phyloP scores from a whole-genome alignment of 2,329 filamentous ascomycete species.

The Ophiostoma novo-ulmi region DNA sequence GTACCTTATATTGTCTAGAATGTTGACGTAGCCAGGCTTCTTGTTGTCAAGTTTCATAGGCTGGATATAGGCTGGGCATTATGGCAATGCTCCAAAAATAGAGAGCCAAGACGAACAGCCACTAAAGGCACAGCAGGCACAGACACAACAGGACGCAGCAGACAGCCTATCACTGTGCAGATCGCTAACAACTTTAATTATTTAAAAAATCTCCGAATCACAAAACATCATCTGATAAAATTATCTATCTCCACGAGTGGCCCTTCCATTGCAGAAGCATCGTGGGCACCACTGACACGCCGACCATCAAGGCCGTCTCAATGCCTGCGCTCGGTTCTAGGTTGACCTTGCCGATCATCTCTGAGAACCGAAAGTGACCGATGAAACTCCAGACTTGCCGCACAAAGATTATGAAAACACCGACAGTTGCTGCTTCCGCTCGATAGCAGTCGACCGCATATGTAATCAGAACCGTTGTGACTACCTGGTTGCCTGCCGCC shows the following conservation, averaged over 20 bases:
- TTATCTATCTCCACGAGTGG: neutral
- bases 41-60: neutral
- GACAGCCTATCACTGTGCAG: neutral
- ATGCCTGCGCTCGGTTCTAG: neutral
- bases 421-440: neutral
- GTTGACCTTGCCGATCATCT: neutral
- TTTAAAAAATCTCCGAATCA: neutral
- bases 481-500: neutral
- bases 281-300: neutral
- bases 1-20: neutral
- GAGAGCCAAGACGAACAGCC: neutral
- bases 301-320: neutral
- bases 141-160: neutral
- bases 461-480: neutral
- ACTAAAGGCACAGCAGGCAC: neutral
- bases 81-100: conserved; percentile 7
- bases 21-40: neutral
- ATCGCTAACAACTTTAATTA: neutral
- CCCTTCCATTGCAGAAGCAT: neutral
- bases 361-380: neutral
- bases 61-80: neutral
- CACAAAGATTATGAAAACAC: neutral
- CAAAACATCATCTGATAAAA: neutral
- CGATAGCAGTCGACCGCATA: neutral
- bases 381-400: neutral